Conservation (phyloP, 2,329 filamentous ascomycete species). For the Coleophoma cylindrospora region DNA sequence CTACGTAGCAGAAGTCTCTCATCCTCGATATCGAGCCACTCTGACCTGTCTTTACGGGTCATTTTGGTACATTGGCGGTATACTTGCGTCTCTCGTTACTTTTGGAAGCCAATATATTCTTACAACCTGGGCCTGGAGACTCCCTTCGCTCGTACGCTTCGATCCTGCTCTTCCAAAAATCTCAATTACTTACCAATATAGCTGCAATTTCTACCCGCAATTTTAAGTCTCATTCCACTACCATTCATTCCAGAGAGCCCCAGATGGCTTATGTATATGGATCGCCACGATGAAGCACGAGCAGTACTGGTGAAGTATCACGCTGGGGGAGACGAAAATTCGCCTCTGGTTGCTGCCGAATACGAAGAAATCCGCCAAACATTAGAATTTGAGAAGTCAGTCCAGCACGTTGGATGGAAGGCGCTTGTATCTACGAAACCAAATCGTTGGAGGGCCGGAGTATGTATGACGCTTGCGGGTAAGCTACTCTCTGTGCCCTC, state of each 20-base stretch:
- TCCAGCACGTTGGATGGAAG: not conserved
- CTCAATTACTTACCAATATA: not conserved
- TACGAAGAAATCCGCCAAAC: constrained; percentile 3
- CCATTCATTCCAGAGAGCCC: constrained; percentile 53
- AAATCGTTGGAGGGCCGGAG: no score
- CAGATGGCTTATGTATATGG: constrained; percentile 50
- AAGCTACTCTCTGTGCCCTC: not conserved
- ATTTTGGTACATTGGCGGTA: constrained; percentile 9
- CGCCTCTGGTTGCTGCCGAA: constrained; percentile 41
- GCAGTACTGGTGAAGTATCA: constrained; percentile 47
- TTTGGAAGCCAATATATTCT: not conserved
- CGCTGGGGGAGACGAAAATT: constrained; percentile 43
- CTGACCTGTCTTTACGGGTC: not conserved
- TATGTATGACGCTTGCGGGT: not conserved
- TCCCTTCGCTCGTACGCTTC: constrained; percentile 21
- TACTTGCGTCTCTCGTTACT: constrained; percentile 1
- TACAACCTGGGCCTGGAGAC: constrained; percentile 2
- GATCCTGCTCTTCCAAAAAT: not conserved
- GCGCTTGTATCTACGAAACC: not conserved
- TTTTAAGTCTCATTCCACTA: not conserved
- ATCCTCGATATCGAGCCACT: not conserved
- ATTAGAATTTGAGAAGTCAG: not conserved
- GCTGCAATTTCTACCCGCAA: not conserved
- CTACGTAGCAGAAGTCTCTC: not conserved
- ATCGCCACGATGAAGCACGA: constrained; percentile 44